Evolutionary conservation across 2,329 filamentous ascomycete species (phyloP).

Genomic region (Fusarium poae): DNA sequence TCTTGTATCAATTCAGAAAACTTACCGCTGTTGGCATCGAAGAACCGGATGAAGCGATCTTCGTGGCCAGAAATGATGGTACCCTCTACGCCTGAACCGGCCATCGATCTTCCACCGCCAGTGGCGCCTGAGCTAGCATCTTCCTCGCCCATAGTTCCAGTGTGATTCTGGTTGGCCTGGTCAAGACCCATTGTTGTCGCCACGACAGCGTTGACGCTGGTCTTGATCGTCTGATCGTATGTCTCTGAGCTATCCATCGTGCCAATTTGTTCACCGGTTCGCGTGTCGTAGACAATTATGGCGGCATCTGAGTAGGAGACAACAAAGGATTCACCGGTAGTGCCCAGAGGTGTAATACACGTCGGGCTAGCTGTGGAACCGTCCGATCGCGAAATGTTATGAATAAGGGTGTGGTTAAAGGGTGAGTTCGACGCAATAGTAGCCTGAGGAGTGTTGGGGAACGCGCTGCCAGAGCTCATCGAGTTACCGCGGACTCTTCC

Average conservation of each 20-base stretch:
- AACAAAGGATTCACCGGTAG: constrained; percentile 87
- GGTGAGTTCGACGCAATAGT: constrained; percentile 86
- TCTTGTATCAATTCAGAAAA: constrained; percentile 56
- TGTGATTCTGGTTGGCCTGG: constrained; percentile 67
- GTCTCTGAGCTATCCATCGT: constrained; percentile 95
- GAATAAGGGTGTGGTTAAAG: constrained; percentile 89
- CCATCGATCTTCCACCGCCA: constrained; percentile 71
- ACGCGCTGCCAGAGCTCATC: constrained; percentile 93
- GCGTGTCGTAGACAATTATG: constrained; percentile 91
- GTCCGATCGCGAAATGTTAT: constrained; percentile 81
- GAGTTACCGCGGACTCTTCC: constrained; percentile 90
- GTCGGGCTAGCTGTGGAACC: constrained; percentile 81
- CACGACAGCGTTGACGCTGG: constrained; percentile 91
- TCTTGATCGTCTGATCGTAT: constrained; percentile 83
- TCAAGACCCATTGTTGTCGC: constrained; percentile 88
- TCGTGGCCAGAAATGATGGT: constrained; percentile 97
- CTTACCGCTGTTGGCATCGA: constrained; percentile 98
- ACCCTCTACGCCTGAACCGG: constrained; percentile 86
- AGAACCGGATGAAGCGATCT: constrained; percentile 95
- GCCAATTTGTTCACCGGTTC: constrained; percentile 90
- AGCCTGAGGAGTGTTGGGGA: constrained; percentile 90
- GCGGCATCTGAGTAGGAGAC: constrained; percentile 93
- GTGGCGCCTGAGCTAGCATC: constrained; percentile 84
- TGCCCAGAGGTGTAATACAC: constrained; percentile 89
- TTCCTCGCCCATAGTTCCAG: constrained; percentile 75